Evolutionary conservation across 371 early-diverging fungal genomes (phyloP).

Genomic region (Mortierella sp.): DNA sequence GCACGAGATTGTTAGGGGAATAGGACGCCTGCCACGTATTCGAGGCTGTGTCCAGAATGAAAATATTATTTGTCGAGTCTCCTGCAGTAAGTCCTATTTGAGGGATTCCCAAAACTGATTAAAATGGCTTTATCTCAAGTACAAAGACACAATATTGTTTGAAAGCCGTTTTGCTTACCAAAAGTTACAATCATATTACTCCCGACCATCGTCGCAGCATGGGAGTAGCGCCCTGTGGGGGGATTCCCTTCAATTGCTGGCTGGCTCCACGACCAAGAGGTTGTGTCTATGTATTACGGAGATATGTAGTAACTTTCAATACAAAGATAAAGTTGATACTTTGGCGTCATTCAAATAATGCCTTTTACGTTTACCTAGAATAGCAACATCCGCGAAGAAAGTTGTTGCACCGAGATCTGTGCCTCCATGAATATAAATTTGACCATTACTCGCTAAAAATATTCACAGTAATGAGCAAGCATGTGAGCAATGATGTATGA

Average conservation of each 20-base stretch:
- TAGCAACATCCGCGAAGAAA: slow-evolving; percentile 47
- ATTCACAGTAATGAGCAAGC: slow-evolving; percentile 10
- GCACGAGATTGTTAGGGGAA: slow-evolving; percentile 34
- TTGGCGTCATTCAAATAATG: background rate
- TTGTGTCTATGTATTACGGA: slow-evolving; percentile 26
- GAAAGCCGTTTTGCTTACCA: slow-evolving; percentile 18
- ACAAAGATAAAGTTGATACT: background rate
- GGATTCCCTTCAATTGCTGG: slow-evolving; percentile 45
- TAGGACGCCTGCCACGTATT: slow-evolving; percentile 55
- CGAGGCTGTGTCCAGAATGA: slow-evolving; percentile 37
- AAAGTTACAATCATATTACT: slow-evolving; percentile 44
- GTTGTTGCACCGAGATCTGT: slow-evolving; percentile 37
- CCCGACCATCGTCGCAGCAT: slow-evolving; percentile 48
- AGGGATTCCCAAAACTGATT: background rate
- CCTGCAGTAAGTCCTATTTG: slow-evolving; percentile 45
- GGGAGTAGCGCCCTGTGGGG: slow-evolving; percentile 50
- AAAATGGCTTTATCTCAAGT: too few relatives aligned
- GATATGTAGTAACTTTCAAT: background rate
- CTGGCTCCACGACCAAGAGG: slow-evolving; percentile 53
- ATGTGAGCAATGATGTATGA: background rate
- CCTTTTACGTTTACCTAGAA: slow-evolving; percentile 36
- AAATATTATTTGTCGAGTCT: slow-evolving; percentile 43
- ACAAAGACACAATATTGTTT: too few relatives aligned
- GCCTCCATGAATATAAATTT: slow-evolving; percentile 53
- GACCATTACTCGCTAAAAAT: slow-evolving; percentile 30